Base-by-base conservation (phyloP, 306 rosid species). In the Casuarina equisetifolia region DNA sequence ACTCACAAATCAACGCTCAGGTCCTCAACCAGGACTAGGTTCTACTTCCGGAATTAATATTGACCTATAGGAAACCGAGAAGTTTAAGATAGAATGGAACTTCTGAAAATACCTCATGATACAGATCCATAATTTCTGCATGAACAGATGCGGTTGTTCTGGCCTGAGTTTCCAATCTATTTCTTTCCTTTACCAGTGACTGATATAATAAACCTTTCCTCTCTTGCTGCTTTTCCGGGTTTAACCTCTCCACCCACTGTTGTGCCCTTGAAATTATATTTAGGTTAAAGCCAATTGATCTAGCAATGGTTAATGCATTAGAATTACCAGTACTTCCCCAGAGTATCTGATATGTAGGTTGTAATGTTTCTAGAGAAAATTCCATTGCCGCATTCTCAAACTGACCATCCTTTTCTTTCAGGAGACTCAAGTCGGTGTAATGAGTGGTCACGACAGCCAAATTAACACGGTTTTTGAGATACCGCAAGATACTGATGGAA, bases 321-420 rank as follows among this genome's bases (percentile, higher is more conserved):
- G 98, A 94, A 78, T 92, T 92, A 70, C 98, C 98, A 19, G 79
- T 90, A 74, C 82, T 81, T 82, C 98, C 98, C 98, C 98, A 94
- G 42, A 92, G 90, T 82, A 94, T 78, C 86, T 84, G 89, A 78
- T 86, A 94, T 44, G 97, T 92, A 45, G 98, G 98, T 81, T 76
- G 91, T 76, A 94, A 79, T 72, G 92, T 94, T 83, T 88, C 82
- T 10, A 79, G 80, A 12, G 95, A 92, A 81, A 92, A 94, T 77
- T 92, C 97, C 97, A 91, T 87, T 73, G 97, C 98, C 77, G 98
- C 97, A 86, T 94, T 94, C 82, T 88, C 93, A 74, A 94, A 94
- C 36, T 74, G 55, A 74, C 73, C 62, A 79, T 92, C 97, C 67
- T 79, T 87, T 81, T 90, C 97, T 87, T 91, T 94, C 74, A 94